phyloP scores from a whole-genome alignment of 2,329 filamentous ascomycete genomes.

The Scytalidium sp. region DNA sequence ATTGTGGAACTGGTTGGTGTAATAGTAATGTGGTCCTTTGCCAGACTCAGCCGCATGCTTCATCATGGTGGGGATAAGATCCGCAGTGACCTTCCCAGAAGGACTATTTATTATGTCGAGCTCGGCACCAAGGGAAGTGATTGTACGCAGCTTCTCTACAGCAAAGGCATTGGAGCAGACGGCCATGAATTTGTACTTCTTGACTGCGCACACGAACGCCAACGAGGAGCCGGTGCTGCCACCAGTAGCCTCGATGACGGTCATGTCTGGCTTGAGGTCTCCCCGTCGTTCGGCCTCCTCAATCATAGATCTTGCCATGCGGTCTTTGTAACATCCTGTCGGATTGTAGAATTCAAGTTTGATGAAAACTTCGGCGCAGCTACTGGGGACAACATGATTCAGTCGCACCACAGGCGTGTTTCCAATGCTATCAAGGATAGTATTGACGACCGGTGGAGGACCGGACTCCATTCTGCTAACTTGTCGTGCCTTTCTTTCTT shows the following conservation, averaged over 20 bases:
- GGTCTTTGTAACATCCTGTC: neutral
- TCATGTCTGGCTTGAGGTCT: neutral
- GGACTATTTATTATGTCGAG: neutral
- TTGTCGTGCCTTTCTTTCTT: too few relatives aligned
- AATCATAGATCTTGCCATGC: neutral
- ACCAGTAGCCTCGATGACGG: neutral
- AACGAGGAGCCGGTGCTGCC: neutral
- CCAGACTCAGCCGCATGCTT: neutral
- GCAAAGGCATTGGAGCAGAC: neutral
- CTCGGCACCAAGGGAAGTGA: neutral
- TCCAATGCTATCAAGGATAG: neutral
- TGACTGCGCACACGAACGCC: neutral
- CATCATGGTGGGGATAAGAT: neutral
- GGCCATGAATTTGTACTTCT: neutral
- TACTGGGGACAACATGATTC: neutral
- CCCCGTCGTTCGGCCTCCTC: neutral
- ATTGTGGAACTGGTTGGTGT: neutral
- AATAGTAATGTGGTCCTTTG: neutral
- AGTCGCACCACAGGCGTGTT: neutral
- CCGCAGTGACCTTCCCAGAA: neutral
- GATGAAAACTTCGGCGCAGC: neutral
- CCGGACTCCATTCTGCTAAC: neutral
- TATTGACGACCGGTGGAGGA: neutral
- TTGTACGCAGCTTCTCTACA: neutral
- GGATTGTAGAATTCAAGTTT: slow-evolving; percentile 1